A percentile compares a stretch with the other conserved stretches of the same genome.
Evolutionary conservation across 2,329 filamentous ascomycete genomes (phyloP).

Genomic region (Colletotrichum salicis): DNA sequence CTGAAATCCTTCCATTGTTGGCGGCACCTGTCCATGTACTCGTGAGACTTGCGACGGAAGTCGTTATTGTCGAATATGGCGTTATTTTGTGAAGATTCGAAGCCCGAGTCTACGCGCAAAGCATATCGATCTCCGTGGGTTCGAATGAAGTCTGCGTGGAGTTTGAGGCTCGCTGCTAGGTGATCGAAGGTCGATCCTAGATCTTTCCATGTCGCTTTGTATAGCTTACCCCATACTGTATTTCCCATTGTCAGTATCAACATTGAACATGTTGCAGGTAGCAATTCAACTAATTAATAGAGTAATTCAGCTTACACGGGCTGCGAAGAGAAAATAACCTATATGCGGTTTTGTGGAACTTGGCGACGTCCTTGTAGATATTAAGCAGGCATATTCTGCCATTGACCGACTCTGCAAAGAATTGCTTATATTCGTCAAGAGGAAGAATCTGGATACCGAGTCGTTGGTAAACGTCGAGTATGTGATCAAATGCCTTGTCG

Average conservation of each 20-base stretch:
- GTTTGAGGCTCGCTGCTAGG: not conserved
- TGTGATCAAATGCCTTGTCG: conserved; percentile 29
- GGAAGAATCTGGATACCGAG: conserved; percentile 15
- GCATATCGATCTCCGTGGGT: conserved; percentile 5
- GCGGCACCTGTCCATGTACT: not conserved
- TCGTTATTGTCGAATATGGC: not conserved
- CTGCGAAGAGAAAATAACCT: conserved; percentile 21
- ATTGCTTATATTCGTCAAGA: not conserved
- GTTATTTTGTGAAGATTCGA: not conserved
- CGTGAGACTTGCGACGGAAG: not conserved
- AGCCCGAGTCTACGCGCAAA: conserved; percentile 12
- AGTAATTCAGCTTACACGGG: conserved; percentile 6
- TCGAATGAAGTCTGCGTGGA: not conserved
- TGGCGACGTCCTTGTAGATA: conserved; percentile 27
- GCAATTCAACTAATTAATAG: not conserved
- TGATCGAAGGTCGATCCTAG: conserved; percentile 9
- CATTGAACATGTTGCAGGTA: not conserved
- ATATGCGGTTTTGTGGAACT: conserved; percentile 18
- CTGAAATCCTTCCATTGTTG: not conserved
- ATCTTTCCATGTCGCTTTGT: conserved; percentile 30
- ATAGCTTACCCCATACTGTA: conserved; percentile 23
- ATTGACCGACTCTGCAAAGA: conserved; percentile 1
- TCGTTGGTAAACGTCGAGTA: conserved; percentile 33
- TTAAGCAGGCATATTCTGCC: conserved; percentile 8
- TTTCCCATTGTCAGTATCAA: not conserved